Evolutionary conservation across 1,284 basidiomycete species (phyloP).

Genomic region (Ceratobasidium sp.): DNA sequence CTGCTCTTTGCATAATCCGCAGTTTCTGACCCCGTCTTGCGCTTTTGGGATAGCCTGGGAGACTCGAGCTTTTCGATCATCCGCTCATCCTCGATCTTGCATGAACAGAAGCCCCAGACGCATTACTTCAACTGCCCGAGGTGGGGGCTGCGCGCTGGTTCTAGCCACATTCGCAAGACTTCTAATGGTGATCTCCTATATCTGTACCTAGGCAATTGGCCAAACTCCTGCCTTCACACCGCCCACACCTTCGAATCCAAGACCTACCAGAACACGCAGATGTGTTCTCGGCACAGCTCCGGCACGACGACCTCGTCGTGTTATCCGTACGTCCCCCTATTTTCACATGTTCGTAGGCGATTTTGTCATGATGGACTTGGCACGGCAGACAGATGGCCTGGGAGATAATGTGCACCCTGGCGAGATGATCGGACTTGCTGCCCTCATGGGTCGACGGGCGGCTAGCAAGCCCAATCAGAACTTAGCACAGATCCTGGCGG

Average conservation of each 20-base stretch:
- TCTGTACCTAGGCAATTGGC: slow-evolving; percentile 70
- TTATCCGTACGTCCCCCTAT: slow-evolving; percentile 65
- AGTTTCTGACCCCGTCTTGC: slow-evolving; percentile 35
- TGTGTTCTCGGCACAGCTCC: slow-evolving; percentile 71
- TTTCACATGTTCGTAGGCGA: too few species aligned
- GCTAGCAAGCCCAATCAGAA: slow-evolving; percentile 51
- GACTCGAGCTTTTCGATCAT: slow-evolving; percentile 89
- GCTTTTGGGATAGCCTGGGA: slow-evolving; percentile 70
- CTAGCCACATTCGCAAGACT: background rate
- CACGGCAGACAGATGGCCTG: slow-evolving; percentile 78
- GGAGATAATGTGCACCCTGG: slow-evolving; percentile 86
- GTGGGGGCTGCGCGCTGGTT: slow-evolving; percentile 57
- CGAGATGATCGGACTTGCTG: slow-evolving; percentile 77
- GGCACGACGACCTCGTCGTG: slow-evolving; percentile 80
- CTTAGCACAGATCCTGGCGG: slow-evolving; percentile 77
- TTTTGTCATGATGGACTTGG: slow-evolving; percentile 7
- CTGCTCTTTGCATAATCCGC: slow-evolving; percentile 12
- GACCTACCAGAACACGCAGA: slow-evolving; percentile 79
- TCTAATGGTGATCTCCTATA: slow-evolving; percentile 9
- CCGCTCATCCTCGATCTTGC: slow-evolving; percentile 73
- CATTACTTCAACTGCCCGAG: slow-evolving; percentile 88
- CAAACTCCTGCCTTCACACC: slow-evolving; percentile 66
- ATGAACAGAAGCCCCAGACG: slow-evolving; percentile 76
- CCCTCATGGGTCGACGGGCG: slow-evolving; percentile 67
- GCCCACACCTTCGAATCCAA: slow-evolving; percentile 52